Evolutionary conservation across 805 yeast species (phyloP).

Genomic region (Yueomyces sp.): DNA sequence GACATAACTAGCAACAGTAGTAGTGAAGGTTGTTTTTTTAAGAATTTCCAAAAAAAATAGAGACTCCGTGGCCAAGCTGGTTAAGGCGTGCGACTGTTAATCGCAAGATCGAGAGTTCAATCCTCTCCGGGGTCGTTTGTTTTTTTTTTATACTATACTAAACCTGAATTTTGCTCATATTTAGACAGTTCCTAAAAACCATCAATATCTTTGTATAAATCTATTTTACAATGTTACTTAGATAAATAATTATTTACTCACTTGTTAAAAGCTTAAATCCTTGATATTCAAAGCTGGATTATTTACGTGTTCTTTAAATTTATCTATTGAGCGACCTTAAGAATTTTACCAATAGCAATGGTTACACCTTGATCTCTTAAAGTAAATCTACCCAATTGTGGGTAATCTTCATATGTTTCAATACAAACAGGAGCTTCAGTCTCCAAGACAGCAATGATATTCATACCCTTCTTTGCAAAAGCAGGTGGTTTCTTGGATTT

Average conservation of each 20-base stretch:
- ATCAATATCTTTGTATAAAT: too few species aligned
- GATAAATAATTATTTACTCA: too few species aligned
- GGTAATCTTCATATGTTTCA: conserved; percentile 84
- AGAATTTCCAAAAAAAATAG: too few species aligned
- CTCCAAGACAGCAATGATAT: conserved; percentile 85
- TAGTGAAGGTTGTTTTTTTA: too few species aligned
- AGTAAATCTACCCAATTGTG: conserved; percentile 95
- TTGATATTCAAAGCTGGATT: background rate
- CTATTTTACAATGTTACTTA: too few species aligned
- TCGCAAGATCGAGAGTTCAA: conserved; percentile 47
- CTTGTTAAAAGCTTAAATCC: too few species aligned
- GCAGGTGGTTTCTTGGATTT: conserved; percentile 95
- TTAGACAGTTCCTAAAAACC: too few species aligned
- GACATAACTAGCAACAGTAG: too few species aligned
- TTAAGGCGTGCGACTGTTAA: conserved; percentile 50
- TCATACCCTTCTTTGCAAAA: conserved; percentile 98
- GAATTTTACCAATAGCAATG: conserved; percentile 96
- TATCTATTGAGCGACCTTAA: conserved; percentile 31
- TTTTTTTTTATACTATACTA: too few species aligned
- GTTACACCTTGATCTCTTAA: conserved; percentile 97
- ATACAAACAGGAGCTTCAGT: conserved; percentile 80
- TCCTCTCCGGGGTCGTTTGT: conserved; percentile 40
- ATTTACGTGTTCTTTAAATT: too few species aligned
- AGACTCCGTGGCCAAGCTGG: conserved; percentile 47
- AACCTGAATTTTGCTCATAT: too few species aligned